These are phyloP conservation scores for Xylaria grammica DNA, from an alignment of 495 filamentous ascomycete genomes.

Conservation along the genomic window DNA sequence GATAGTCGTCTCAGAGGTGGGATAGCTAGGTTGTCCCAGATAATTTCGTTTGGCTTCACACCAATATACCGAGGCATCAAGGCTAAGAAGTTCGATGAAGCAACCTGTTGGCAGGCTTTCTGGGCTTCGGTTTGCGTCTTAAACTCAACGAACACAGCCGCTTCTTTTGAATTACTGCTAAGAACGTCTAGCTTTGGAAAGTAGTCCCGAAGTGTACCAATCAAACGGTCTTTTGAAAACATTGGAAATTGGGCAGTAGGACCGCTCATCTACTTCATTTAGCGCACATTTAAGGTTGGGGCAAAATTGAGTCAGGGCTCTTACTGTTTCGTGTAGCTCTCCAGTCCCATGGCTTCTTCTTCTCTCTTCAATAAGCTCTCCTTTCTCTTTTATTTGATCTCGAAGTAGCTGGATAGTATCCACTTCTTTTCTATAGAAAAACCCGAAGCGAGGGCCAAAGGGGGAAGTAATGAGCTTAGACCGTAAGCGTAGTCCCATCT, in stretches of 20 bases:
- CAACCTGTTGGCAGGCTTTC: slow-evolving; percentile 77
- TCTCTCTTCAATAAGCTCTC: slow-evolving; percentile 71
- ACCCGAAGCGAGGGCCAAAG: slow-evolving; percentile 27
- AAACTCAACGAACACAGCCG: slow-evolving; percentile 79
- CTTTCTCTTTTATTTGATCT: slow-evolving; percentile 73
- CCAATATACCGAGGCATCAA: slow-evolving; percentile 86
- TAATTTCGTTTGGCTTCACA: slow-evolving; percentile 76
- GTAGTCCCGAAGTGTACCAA: no score
- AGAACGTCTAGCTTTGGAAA: no score
- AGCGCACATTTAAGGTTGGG: no score
- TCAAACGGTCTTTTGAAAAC: no score
- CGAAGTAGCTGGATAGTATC: slow-evolving; percentile 89
- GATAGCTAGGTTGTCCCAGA: slow-evolving; percentile 83
- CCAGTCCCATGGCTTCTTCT: slow-evolving; percentile 66
- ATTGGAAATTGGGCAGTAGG: no score
- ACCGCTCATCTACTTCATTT: no score
- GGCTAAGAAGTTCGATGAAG: slow-evolving; percentile 79
- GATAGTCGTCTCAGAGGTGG: slow-evolving; percentile 80
- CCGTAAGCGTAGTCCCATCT: slow-evolving; percentile 61
- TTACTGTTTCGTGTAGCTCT: slow-evolving; percentile 59
- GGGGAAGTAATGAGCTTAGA: slow-evolving; percentile 58
- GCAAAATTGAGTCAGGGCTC: no score
- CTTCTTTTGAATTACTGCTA: no score
- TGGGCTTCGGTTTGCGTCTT: slow-evolving; percentile 77
- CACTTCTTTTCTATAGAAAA: slow-evolving; percentile 53